A percentile compares a stretch with the other conserved stretches of the same genome.
phyloP scores from a whole-genome alignment of 352 stramenopile species.

The Pythium volutum region DNA sequence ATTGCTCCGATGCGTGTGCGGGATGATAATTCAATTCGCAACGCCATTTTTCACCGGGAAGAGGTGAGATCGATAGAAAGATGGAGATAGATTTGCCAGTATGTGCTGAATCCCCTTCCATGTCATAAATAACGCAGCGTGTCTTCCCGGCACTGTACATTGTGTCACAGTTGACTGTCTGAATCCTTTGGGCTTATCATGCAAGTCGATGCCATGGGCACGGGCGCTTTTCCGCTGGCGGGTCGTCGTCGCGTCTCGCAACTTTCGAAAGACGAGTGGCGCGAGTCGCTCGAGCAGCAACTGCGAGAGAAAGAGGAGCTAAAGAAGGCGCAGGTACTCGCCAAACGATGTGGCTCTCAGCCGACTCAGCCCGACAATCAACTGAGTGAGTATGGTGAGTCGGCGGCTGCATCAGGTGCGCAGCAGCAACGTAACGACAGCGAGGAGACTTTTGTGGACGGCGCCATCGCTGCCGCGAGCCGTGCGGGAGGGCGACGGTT shows the following conservation, averaged over 20 bases:
- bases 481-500: slow-evolving; percentile 22
- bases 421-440: not conserved
- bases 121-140: not conserved
- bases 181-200: not conserved
- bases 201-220: not conserved
- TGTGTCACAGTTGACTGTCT: not conserved
- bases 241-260: slow-evolving; percentile 28
- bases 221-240: not conserved
- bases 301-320: slow-evolving; percentile 33
- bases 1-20: no score
- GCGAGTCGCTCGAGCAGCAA: slow-evolving; percentile 33
- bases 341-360: not conserved
- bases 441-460: not conserved
- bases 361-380: not conserved
- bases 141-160: not conserved
- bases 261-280: slow-evolving; percentile 36
- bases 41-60: no score
- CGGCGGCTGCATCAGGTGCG: not conserved
- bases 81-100: not conserved
- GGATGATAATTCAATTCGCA: no score
- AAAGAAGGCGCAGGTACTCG: slow-evolving; percentile 1
- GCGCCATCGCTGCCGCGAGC: not conserved
- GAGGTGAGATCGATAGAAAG: no score
- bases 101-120: not conserved
- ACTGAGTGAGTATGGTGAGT: not conserved